Base-by-base conservation (phyloP, 352 stramenopile species). In the Phytophthora citricola region DNA sequence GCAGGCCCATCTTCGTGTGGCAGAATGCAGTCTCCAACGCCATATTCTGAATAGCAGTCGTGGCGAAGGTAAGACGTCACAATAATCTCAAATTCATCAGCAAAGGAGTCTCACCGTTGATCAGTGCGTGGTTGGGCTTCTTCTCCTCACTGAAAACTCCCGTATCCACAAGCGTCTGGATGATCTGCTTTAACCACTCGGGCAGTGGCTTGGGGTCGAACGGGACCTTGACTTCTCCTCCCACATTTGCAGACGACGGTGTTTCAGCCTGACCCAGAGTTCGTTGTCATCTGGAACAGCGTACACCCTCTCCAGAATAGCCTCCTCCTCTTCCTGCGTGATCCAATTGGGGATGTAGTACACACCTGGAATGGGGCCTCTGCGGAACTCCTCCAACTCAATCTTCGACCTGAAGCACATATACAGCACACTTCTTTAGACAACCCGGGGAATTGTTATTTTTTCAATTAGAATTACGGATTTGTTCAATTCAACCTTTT, bases 341-440 rank as follows among this genome's bases (percentile, higher is more conserved):
- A 92, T 72, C 79, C 79, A 92, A 31, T 92, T 70, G 10, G 81
- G 80, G 12, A 92, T 71, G 57, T 88, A 90, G 41, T 81, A 87
- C 22, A 89, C 76, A 0, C 60, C 75, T 9, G 69, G 55, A 41
- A 92, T 88, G 0, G 62, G 71, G 0, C 68, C 66, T 34, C 73
- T 66, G 3, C 50, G 63, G 45, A 79, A 86, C 8, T 47, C 46
- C 4, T 76, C 66, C 0, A 89, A 55, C 11, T 84, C 63, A 1
- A 86, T 58, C 17, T 54, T 47, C 5, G 52, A 46, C 20, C 75
- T 85, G 31, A 44, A 43, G 15, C 11, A 46, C 43, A 11, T 27
- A 20, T 20, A 20, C 17, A 20, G 17, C 17, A 20, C 17, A 20
- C 17, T 20, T 20, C 17, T 20, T 20, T 20, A 20, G 17, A 20